Base-by-base conservation (phyloP, 768 basidiomycete genomes). In the Ramaria rubella region DNA sequence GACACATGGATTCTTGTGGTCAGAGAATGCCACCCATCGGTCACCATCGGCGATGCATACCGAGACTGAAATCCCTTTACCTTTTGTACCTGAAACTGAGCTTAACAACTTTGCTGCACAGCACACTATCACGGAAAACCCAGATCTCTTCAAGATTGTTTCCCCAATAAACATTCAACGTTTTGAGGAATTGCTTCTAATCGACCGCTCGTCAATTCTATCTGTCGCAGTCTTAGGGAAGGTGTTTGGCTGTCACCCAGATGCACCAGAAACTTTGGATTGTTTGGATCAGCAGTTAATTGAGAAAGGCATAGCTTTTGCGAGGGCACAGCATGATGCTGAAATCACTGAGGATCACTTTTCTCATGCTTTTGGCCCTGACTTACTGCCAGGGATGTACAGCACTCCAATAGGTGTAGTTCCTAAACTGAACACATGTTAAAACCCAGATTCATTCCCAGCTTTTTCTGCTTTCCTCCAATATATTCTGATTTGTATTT, bases 181-280 rank as follows among this genome's bases (percentile, higher is more conserved):
- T 0, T 67, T 77, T 30, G 53, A 71, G 46, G 8, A 36, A 2
- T 61, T 70, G 1, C 57, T 77, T 0, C 8, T 6, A 77, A 77
- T 49, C 68, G 57, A 11, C 42, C 61, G 0, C 70, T 74, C 24
- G 74, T 78, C 0, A 4, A 59, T 0, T 77, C 72, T 0, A 31
- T 19, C 69, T 31, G 58, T 7, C 9, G 29, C 0, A 65, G 66
- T 0, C 62, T 80, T 0, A 54, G 61, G 0, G 61, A 73, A 2
- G 77, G 78, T 1, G 77, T 78, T 60, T 79, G 77, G 77, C 78
- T 77, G 0, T 5, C 48, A 46, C 38, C 38, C 5, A 4, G 50
- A 44, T 1, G 56, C 24, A 7, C 48, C 17, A 4, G 27, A 4
- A 7, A 49, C 48, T 11, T 49, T 15, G 4, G 26, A 49, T 26